Evolutionary conservation across 208 protist genomes (phyloP).

Genomic region (Acanthamoeba rhysodes): DNA sequence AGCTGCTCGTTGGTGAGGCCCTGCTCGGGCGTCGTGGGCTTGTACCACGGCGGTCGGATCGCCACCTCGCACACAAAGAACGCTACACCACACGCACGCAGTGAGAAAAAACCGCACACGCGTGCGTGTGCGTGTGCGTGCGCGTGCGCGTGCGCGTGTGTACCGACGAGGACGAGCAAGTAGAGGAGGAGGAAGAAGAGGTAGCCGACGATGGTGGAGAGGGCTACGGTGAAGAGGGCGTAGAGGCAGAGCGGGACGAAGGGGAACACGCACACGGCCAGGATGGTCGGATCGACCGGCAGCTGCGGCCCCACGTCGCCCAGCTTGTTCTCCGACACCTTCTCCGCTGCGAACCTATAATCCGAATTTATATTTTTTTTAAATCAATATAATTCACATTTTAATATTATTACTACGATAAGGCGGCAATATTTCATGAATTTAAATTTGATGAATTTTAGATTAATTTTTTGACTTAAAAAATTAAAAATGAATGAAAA

Average conservation of each 20-base stretch:
- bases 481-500: too few relatives aligned
- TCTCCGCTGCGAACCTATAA: not conserved
- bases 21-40: conserved; percentile 87
- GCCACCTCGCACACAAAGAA: conserved; percentile 95
- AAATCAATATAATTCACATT: too few relatives aligned
- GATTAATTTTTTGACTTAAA: too few relatives aligned
- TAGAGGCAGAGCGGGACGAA: conserved; percentile 64
- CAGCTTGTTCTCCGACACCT: conserved; percentile 62
- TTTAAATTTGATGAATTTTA: too few relatives aligned
- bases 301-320: conserved; percentile 43
- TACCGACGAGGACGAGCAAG: conserved; percentile 51
- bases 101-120: conserved; percentile 13
- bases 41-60: conserved; percentile 94
- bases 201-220: conserved; percentile 37
- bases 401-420: too few relatives aligned
- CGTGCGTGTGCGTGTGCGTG: not conserved
- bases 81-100: conserved; percentile 89
- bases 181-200: conserved; percentile 50
- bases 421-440: too few relatives aligned
- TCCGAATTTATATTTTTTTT: too few relatives aligned
- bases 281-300: conserved; percentile 16
- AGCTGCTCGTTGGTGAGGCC: conserved; percentile 88
- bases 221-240: conserved; percentile 42
- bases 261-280: conserved; percentile 15
- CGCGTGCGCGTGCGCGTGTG: too few relatives aligned